Evolutionary conservation across 2,329 filamentous ascomycete species (phyloP).

Genomic region (Cercospora nicotianae): DNA sequence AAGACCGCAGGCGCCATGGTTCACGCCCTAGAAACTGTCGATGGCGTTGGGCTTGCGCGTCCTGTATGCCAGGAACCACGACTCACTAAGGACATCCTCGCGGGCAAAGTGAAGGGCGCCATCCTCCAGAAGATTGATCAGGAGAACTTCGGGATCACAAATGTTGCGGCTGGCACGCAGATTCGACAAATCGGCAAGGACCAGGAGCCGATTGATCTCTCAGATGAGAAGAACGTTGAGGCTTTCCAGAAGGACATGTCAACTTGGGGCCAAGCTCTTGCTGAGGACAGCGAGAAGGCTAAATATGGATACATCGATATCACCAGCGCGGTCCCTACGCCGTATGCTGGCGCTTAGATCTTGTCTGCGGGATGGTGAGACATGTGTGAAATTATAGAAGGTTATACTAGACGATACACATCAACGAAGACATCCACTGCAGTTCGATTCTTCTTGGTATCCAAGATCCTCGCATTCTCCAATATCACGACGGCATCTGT

Average conservation of each 20-base stretch:
- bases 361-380: too few relatives aligned
- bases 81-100: slow-evolving; percentile 49
- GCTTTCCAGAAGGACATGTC: slow-evolving; percentile 53
- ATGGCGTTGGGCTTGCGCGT: slow-evolving; percentile 61
- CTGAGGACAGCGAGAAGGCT: slow-evolving; percentile 27
- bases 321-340: slow-evolving; percentile 39
- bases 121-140: slow-evolving; percentile 49
- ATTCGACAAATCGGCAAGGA: slow-evolving; percentile 56
- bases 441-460: too few relatives aligned
- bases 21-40: slow-evolving; percentile 54
- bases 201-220: slow-evolving; percentile 55
- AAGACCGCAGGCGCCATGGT: slow-evolving; percentile 59
- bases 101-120: slow-evolving; percentile 50
- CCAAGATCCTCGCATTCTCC: not conserved
- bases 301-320: slow-evolving; percentile 42
- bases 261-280: slow-evolving; percentile 40
- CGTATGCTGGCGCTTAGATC: slow-evolving; percentile 38
- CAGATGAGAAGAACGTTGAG: slow-evolving; percentile 49
- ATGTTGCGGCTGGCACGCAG: slow-evolving; percentile 52
- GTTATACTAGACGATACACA: not conserved
- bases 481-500: not conserved
- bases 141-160: slow-evolving; percentile 54
- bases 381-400: too few relatives aligned
- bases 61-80: slow-evolving; percentile 54
- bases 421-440: too few relatives aligned